Percentiles rank a stretch among this genome's conserved stretches.
Evolutionary conservation across 371 early-diverging fungal species (phyloP).

Genomic region (Rhizopus sp.): DNA sequence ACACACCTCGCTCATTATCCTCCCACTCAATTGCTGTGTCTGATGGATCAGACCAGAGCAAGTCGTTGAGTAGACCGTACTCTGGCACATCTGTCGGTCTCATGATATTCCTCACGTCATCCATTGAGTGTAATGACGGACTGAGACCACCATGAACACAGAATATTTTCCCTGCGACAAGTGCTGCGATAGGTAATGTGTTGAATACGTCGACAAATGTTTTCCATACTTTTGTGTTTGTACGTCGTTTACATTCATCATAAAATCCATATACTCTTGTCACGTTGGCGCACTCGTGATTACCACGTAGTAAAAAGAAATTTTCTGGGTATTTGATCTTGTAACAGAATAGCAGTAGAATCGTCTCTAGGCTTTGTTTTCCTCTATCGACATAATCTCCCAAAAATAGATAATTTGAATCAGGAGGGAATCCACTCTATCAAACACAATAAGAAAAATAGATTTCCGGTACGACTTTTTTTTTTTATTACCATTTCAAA

Average conservation of each 20-base stretch:
- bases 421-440: slow-evolving; percentile 80
- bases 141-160: slow-evolving; percentile 98
- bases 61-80: slow-evolving; percentile 80
- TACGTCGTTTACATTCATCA: slow-evolving; percentile 98
- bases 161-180: slow-evolving; percentile 97
- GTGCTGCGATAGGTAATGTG: slow-evolving; percentile 94
- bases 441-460: slow-evolving; percentile 1
- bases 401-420: slow-evolving; percentile 88
- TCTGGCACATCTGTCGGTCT: slow-evolving; percentile 98
- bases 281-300: slow-evolving; percentile 98
- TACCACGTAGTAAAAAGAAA: slow-evolving; percentile 95
- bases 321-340: slow-evolving; percentile 96
- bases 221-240: slow-evolving; percentile 95
- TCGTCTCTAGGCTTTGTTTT: slow-evolving; percentile 93
- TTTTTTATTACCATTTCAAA: slow-evolving; percentile 90
- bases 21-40: slow-evolving; percentile 87
- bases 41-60: slow-evolving; percentile 92
- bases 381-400: slow-evolving; percentile 98
- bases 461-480: slow-evolving; percentile 56
- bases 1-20: slow-evolving; percentile 98
- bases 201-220: slow-evolving; percentile 98
- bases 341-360: slow-evolving; percentile 89
- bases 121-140: slow-evolving; percentile 85
- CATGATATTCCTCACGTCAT: slow-evolving; percentile 89
- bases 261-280: slow-evolving; percentile 99